Evolutionary conservation across 139 green algal species (phyloP).

Genomic region (Tetradesmus lagerheimii): DNA sequence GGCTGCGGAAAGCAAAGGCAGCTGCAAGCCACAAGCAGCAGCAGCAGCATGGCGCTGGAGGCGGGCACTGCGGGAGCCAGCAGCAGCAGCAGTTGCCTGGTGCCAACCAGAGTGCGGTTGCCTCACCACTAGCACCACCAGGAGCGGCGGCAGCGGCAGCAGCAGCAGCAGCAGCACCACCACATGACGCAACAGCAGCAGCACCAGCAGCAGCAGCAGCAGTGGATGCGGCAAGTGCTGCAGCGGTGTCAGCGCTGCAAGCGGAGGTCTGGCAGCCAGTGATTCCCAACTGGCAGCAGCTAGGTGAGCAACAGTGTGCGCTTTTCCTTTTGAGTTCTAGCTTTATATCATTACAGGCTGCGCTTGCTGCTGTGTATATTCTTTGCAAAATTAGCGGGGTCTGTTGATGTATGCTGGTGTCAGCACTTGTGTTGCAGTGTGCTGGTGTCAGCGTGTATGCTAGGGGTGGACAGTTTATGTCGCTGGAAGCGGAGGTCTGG

Average conservation of each 20-base stretch:
- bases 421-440: too few species aligned
- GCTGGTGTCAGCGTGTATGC: neutral
- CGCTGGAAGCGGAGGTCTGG: slow-evolving; percentile 52
- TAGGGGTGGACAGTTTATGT: too few species aligned
- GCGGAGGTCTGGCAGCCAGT: slow-evolving; percentile 38
- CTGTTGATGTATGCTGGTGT: too few species aligned
- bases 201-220: neutral
- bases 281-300: neutral
- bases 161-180: neutral
- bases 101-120: neutral
- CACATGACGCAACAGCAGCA: neutral
- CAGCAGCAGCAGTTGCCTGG: slow-evolving; percentile 26
- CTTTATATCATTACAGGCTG: too few species aligned
- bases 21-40: neutral
- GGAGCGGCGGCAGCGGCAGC: neutral
- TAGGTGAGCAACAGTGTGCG: slow-evolving; percentile 2
- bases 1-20: slow-evolving; percentile 41
- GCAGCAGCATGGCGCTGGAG: neutral
- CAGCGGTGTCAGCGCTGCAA: slow-evolving; percentile 21
- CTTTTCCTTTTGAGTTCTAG: too few species aligned
- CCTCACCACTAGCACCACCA: neutral
- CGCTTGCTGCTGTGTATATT: too few species aligned
- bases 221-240: neutral
- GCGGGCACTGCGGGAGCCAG: neutral
- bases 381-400: too few species aligned